A percentile compares a stretch with the other conserved stretches of the same genome.
These are phyloP conservation scores for Chenopodium berlandieri DNA, from an alignment of 148 eudicot species.

Conservation along the genomic window DNA sequence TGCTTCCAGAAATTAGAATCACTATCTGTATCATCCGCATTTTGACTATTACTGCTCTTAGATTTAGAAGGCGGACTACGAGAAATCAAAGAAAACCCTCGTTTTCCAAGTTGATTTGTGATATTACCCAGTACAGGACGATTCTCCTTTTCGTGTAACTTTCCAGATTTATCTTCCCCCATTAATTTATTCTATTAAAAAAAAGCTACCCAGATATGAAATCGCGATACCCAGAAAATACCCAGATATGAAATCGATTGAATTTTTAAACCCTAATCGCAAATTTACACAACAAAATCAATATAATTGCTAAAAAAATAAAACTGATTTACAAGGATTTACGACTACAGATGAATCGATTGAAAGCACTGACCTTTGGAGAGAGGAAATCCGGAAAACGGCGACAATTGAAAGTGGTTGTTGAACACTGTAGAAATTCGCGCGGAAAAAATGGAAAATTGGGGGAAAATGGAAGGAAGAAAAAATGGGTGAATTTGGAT, in stretches of 20 bases:
- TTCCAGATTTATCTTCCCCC: constrained; percentile 39
- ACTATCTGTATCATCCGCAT: constrained; percentile 6
- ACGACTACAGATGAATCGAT: not conserved
- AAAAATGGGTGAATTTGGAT: not conserved
- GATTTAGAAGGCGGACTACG: constrained; percentile 27
- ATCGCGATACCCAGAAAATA: constrained; percentile 6
- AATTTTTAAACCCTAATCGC: constrained; percentile 15
- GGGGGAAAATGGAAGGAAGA: not conserved
- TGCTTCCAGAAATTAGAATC: constrained; percentile 33
- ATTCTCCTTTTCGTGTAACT: constrained; percentile 5
- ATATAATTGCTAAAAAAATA: not conserved
- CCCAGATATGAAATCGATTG: not conserved
- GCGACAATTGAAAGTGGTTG: not conserved
- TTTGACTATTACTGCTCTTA: constrained; percentile 12
- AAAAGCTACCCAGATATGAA: not conserved
- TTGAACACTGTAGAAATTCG: not conserved
- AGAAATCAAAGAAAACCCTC: constrained; percentile 37
- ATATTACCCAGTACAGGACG: constrained; percentile 50
- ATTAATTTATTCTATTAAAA: constrained; percentile 14
- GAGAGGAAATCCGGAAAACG: not conserved
- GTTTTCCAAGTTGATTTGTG: constrained; percentile 52
- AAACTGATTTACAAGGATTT: not conserved
- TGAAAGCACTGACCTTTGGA: constrained; percentile 16
- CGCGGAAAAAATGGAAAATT: not conserved
- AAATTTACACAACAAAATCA: not conserved